phyloP scores from a whole-genome alignment of 495 filamentous ascomycete species.

The Tuber aestivum region DNA sequence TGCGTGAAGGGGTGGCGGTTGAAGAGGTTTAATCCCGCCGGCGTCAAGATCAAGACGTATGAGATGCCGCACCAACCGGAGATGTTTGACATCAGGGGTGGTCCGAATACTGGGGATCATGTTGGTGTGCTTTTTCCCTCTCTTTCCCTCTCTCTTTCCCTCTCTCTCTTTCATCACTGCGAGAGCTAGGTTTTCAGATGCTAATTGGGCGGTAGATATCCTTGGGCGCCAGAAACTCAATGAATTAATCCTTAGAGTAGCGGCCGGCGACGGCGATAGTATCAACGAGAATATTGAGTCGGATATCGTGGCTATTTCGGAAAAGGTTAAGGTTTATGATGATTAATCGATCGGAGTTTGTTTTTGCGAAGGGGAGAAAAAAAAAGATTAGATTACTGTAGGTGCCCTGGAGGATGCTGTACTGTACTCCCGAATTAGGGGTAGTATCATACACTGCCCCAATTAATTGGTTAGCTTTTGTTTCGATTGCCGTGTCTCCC shows the following conservation, averaged over 20 bases:
- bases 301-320: slow-evolving; percentile 72
- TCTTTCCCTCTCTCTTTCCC: not conserved
- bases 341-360: slow-evolving; percentile 40
- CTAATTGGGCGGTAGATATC: slow-evolving; percentile 55
- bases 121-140: slow-evolving; percentile 47
- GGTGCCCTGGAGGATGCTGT: not conserved
- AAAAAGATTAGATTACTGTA: no score
- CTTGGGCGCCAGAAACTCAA: slow-evolving; percentile 82
- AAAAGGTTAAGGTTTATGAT: slow-evolving; percentile 69
- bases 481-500: not conserved
- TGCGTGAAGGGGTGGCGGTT: slow-evolving; percentile 91
- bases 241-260: slow-evolving; percentile 81
- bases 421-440: not conserved
- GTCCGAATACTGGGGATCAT: slow-evolving; percentile 94
- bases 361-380: not conserved
- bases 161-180: not conserved
- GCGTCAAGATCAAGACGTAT: slow-evolving; percentile 69
- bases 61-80: slow-evolving; percentile 98
- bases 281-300: slow-evolving; percentile 74
- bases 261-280: slow-evolving; percentile 74
- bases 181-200: not conserved
- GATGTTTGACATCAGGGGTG: slow-evolving; percentile 80
- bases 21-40: slow-evolving; percentile 86
- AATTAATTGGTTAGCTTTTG: not conserved
- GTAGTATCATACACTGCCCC: not conserved